Conservation (phyloP, 2,329 filamentous ascomycete genomes). For the Camillea tinctor region DNA sequence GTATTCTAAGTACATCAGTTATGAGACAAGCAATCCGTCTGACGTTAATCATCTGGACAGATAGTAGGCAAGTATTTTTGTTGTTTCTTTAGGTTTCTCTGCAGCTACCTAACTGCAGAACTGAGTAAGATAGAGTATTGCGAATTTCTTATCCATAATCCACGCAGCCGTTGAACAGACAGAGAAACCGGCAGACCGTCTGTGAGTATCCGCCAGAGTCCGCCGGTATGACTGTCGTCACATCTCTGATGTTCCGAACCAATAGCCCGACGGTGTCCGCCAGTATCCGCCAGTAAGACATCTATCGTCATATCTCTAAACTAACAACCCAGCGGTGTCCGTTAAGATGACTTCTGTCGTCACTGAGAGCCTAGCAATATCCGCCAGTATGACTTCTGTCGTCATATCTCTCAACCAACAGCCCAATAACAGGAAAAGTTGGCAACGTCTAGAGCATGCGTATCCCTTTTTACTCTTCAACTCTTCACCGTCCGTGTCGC, state of each 20-base stretch:
- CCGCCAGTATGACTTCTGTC: not conserved
- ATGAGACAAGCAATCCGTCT: no score
- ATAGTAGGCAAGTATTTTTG: not conserved
- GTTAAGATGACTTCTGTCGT: not conserved
- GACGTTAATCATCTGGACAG: no score
- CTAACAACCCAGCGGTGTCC: not conserved
- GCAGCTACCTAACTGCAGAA: conserved; percentile 20
- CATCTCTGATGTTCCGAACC: not conserved
- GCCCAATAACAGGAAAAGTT: not conserved
- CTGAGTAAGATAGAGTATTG: conserved; percentile 19
- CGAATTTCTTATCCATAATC: not conserved
- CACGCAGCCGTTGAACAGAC: no score
- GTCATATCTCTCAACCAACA: not conserved
- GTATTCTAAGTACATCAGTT: no score
- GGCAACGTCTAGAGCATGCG: not conserved
- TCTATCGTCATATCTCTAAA: not conserved
- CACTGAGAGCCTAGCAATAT: no score
- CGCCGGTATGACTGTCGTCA: not conserved
- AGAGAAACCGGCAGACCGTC: no score
- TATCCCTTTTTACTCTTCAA: not conserved
- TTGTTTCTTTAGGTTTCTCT: conserved; percentile 4
- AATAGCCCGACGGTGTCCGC: no score
- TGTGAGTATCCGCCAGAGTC: no score
- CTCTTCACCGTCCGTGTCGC: not conserved
- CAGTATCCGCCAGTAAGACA: not conserved